Evolutionary conservation across 2,329 filamentous ascomycete genomes (phyloP), one percentile per base, ranked within the genome.

Genomic region (Ophiosphaerella herpotricha): DNA sequence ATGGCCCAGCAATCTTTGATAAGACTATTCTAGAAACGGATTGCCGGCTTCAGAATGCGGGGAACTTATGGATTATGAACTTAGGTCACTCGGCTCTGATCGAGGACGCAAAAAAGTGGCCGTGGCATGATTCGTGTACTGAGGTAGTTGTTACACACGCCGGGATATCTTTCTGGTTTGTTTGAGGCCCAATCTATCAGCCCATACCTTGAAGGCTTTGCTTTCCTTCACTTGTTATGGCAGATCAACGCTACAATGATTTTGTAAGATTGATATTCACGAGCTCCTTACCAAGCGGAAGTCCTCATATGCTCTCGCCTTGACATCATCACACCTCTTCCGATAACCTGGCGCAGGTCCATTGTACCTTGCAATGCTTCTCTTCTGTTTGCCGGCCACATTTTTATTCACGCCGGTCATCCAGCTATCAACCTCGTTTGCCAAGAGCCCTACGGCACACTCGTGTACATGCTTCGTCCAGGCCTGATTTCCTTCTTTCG

Each of bases 321-420:
- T 61, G 9, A 66, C 61, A 18, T 66, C 66, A 26, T 60, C 46
- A 34, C 63, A 66, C 38, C 59, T 57, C 58, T 63, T 70, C 43
- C 78, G 63, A 55, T 76, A 82, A 2, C 74, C 78, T 0, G 73
- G 69, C 0, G 75, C 78, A 4, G 74, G 69, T 0, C 79, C 79
- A 26, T 72, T 73, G 49, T 82, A 82, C 39, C 79, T 66, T 3
- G 75, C 75, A 55, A 82, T 71, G 7, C 68, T 76, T 39, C 79
- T 68, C 52, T 73, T 75, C 56, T 76, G 71, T 67, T 58, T 58
- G 7, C 57, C 58, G 13, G 70, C 67, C 31, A 82, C 57, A 49
- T 82, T 81, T 54, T 72, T 79, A 54, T 82, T 82, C 1, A 82
- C 77, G 0, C 80, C 80, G 2, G 79, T 82, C 79, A 82, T 81